Evolutionary conservation across 2,329 filamentous ascomycete species (phyloP).

Genomic region (Apiospora aurea): DNA sequence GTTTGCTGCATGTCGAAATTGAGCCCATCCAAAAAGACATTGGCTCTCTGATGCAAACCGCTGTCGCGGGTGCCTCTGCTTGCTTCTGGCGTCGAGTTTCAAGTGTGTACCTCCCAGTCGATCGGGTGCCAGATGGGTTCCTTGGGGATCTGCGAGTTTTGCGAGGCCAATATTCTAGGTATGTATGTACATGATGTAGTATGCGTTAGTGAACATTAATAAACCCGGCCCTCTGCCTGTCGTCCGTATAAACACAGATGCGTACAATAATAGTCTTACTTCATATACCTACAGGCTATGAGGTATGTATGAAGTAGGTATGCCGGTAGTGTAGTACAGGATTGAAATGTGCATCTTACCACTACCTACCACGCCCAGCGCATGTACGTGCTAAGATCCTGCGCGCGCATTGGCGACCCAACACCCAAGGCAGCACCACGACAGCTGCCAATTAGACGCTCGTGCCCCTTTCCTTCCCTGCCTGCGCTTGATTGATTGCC

Average conservation of each 20-base stretch:
- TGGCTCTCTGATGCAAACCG: slow-evolving; percentile 6
- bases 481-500: slow-evolving; percentile 3
- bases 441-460: slow-evolving; percentile 13
- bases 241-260: no score
- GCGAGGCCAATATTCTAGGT: not conserved
- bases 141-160: no score
- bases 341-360: no score
- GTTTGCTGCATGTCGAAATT: slow-evolving; percentile 12
- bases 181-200: no score
- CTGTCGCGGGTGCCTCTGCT: slow-evolving; percentile 4
- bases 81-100: slow-evolving; percentile 16
- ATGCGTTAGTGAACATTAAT: no score
- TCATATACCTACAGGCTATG: no score
- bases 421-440: not conserved
- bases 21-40: slow-evolving; percentile 13
- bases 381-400: slow-evolving; percentile 5
- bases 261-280: no score
- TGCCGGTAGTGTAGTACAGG: not conserved
- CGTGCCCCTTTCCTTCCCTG: slow-evolving; percentile 17
- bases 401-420: slow-evolving; percentile 19
- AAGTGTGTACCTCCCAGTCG: not conserved
- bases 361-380: not conserved
- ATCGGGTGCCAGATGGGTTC: not conserved
- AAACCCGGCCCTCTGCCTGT: no score
- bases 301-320: not conserved